Evolutionary conservation across 192 early-diverging fungal genomes (phyloP), one percentile per base, ranked within the genome.

Genomic region (Rhizoclosmatium globosum): DNA sequence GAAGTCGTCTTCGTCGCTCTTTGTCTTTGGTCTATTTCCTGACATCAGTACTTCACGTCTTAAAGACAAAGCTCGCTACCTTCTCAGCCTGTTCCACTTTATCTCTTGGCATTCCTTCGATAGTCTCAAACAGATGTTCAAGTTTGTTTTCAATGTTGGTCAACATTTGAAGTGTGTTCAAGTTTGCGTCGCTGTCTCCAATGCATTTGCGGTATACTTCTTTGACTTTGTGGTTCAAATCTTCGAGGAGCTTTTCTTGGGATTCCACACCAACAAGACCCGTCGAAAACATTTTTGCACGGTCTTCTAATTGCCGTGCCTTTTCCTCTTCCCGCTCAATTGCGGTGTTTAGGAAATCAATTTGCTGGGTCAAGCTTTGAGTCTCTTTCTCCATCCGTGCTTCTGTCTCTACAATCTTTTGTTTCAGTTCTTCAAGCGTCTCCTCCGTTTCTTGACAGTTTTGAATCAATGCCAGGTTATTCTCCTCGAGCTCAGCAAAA

Each of bases 361-460:
- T 90, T 73, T 90, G 89, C 65, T 88, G 85, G 17, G 84, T 87
- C 42, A 90, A 68, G 58, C 80, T 82, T 44, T 80, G 80, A 7
- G 87, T 88, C 81, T 90, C 89, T 31, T 84, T 81, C 48, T 87
- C 87, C 89, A 90, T 90, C 38, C 80, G 75, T 23, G 73, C 76
- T 64, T 83, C 85, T 15, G 89, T 88, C 67, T 90, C 89, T 31
- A 80, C 59, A 59, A 90, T 90, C 80, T 86, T 85, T 23, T 79
- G 77, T 69, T 79, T 86, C 31, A 90, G 71, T 71, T 89, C 88
- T 65, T 89, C 89, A 9, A 90, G 73, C 38, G 89, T 87, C 68
- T 89, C 89, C 62, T 90, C 89, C 17, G 87, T 89, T 78, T 90
- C 89, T 78, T 90, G 89, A 64, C 86, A 90, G 68, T 87, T 89